phyloP scores from a whole-genome alignment of 2,329 filamentous ascomycete species.

The Gaeumannomyces sp. region DNA sequence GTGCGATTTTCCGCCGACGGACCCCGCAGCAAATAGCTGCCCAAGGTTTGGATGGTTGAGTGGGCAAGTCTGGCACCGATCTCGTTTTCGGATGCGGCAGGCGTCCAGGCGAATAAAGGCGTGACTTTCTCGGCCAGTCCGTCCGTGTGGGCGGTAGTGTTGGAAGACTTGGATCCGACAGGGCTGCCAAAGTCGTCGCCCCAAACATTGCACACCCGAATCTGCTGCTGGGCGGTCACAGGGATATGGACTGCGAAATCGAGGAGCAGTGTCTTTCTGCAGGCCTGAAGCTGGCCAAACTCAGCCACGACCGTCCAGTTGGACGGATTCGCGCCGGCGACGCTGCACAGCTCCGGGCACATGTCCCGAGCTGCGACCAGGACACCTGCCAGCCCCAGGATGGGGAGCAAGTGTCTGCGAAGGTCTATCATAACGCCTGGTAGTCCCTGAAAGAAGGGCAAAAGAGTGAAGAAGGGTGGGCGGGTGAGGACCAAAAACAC shows the following conservation, averaged over 20 bases:
- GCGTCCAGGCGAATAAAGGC: conserved; percentile 10
- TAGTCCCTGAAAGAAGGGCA: background rate
- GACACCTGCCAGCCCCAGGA: conserved; percentile 7
- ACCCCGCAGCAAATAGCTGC: background rate
- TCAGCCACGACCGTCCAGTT: conserved; percentile 13
- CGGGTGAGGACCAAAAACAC: background rate
- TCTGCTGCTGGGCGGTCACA: conserved; percentile 10
- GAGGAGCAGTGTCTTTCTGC: conserved; percentile 8
- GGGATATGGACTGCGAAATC: conserved; percentile 5
- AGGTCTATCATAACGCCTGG: conserved; percentile 1
- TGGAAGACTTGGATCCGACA: background rate
- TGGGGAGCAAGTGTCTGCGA: conserved; percentile 2
- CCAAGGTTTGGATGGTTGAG: conserved; percentile 7
- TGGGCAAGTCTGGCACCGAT: conserved; percentile 7
- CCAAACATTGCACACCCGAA: conserved; percentile 12
- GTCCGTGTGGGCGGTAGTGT: background rate
- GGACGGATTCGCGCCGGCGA: conserved; percentile 8
- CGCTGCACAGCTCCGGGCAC: conserved; percentile 11
- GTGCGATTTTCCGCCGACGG: conserved; percentile 7
- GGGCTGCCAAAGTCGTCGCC: conserved; percentile 9
- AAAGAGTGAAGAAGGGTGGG: conserved; percentile 1
- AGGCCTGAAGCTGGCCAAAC: conserved; percentile 10
- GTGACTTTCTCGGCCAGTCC: conserved; percentile 4
- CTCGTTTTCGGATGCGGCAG: conserved; percentile 10
- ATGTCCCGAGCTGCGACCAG: conserved; percentile 7